phyloP scores from a whole-genome alignment of 1,284 basidiomycete genomes.

The Blastosporella zonata region DNA sequence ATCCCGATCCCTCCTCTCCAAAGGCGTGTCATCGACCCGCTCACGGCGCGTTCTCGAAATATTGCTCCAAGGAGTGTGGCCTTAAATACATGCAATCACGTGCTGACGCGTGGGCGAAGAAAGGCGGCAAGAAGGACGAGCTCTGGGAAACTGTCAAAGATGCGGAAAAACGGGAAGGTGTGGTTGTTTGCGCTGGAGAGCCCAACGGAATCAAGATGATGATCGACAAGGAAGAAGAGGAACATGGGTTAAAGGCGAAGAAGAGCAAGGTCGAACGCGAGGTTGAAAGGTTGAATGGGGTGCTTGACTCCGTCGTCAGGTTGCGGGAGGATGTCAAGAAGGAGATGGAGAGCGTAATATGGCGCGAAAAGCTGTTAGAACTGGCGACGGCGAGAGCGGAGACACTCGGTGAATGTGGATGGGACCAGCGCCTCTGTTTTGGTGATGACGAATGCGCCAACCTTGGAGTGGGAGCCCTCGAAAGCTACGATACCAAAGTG shows the following conservation, averaged over 20 bases:
- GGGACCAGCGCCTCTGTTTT: slow-evolving; percentile 80
- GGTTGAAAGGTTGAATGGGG: slow-evolving; percentile 45
- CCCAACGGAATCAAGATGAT: slow-evolving; percentile 16
- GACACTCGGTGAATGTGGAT: slow-evolving; percentile 66
- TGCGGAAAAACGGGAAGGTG: slow-evolving; percentile 64
- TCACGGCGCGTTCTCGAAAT: slow-evolving; percentile 78
- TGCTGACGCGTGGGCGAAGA: slow-evolving; percentile 55
- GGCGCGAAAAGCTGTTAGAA: slow-evolving; percentile 64
- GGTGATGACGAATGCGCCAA: slow-evolving; percentile 72
- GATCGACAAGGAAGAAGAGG: slow-evolving; percentile 26
- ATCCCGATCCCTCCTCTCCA: slow-evolving; percentile 55
- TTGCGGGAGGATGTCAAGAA: slow-evolving; percentile 61
- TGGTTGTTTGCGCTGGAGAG: slow-evolving; percentile 45
- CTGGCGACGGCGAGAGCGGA: slow-evolving; percentile 63
- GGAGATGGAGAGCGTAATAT: slow-evolving; percentile 62
- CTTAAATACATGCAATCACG: slow-evolving; percentile 62
- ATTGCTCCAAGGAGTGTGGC: slow-evolving; percentile 80
- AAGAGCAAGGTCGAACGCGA: slow-evolving; percentile 50
- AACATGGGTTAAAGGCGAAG: slow-evolving; percentile 37
- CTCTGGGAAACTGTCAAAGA: slow-evolving; percentile 72
- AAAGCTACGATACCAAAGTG: slow-evolving; percentile 53
- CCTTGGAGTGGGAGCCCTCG: slow-evolving; percentile 59
- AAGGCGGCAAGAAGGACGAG: slow-evolving; percentile 55
- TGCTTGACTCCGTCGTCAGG: slow-evolving; percentile 53
- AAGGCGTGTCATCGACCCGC: slow-evolving; percentile 75